Evolutionary conservation across 805 yeast species (phyloP).

Genomic region (Wickerhamiella vanderwaltii): DNA sequence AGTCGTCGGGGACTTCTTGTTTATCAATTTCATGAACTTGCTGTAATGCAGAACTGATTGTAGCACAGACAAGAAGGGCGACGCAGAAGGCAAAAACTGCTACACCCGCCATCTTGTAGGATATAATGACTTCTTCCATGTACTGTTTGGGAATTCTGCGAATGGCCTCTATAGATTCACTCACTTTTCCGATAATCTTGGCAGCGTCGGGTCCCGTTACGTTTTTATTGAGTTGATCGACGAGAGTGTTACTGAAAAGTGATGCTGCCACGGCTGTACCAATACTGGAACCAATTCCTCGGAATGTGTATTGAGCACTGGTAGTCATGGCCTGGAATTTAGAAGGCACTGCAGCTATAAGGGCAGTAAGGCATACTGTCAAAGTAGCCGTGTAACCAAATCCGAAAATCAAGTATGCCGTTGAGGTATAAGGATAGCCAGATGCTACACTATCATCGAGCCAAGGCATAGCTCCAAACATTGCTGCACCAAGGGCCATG

Average conservation of each 20-base stretch:
- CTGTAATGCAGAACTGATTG: conserved; percentile 20
- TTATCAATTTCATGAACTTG: conserved; percentile 7
- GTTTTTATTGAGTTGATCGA: conserved; percentile 21
- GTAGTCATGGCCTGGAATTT: conserved; percentile 75
- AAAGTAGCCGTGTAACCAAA: conserved; percentile 54
- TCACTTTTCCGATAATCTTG: conserved; percentile 31
- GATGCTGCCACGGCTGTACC: conserved; percentile 66
- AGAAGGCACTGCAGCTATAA: conserved; percentile 61
- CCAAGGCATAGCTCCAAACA: conserved; percentile 22
- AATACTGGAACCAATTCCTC: conserved; percentile 76
- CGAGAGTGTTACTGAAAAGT: conserved; percentile 43
- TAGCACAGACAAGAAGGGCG: conserved; percentile 33
- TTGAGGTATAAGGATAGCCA: conserved; percentile 40
- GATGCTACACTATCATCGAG: conserved; percentile 40
- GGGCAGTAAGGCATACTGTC: conserved; percentile 60
- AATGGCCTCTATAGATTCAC: conserved; percentile 41
- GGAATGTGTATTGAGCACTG: conserved; percentile 77
- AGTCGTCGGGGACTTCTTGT: conserved; percentile 6
- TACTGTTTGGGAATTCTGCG: conserved; percentile 36
- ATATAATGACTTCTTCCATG: conserved; percentile 30
- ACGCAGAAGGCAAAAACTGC: conserved; percentile 39
- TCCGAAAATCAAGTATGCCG: conserved; percentile 39
- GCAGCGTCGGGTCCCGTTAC: conserved; percentile 37
- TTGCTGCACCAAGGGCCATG: conserved; percentile 25
- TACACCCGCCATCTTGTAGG: conserved; percentile 40